Conservation (phyloP, 768 basidiomycete species). For the Pisolithus tinctorius region DNA sequence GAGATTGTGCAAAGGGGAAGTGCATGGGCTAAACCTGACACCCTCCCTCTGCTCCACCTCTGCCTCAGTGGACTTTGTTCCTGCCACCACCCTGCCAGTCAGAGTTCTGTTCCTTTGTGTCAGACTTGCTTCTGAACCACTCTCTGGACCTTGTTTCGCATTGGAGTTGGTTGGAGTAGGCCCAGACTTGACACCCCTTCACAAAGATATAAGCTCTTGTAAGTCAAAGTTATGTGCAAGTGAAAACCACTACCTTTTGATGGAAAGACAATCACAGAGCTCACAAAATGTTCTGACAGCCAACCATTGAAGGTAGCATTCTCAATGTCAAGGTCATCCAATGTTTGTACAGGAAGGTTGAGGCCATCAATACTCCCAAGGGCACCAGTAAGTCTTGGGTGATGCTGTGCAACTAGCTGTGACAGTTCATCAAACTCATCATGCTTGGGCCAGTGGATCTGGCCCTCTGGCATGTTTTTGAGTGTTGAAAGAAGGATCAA, state of each 20-base stretch:
- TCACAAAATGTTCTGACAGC: constrained; percentile 35
- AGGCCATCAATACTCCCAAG: constrained; percentile 39
- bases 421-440: constrained; percentile 23
- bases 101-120: too few species aligned
- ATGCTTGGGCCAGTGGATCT: constrained; percentile 22
- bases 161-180: too few species aligned
- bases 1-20: too few species aligned
- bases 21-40: too few species aligned
- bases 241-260: constrained; percentile 16
- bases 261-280: constrained; percentile 26
- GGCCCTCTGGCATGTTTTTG: constrained; percentile 20
- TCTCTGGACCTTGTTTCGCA: too few species aligned
- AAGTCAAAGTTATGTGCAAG: background rate
- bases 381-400: constrained; percentile 29
- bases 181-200: too few species aligned
- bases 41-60: too few species aligned
- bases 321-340: constrained; percentile 34
- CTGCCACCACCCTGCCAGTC: too few species aligned
- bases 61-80: too few species aligned
- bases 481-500: constrained; percentile 27
- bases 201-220: background rate
- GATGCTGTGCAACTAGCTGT: constrained; percentile 23
- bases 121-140: too few species aligned
- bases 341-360: constrained; percentile 30
- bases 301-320: constrained; percentile 44